These are phyloP conservation scores for Alternaria sp. DNA, from an alignment of 2,329 filamentous ascomycete genomes.

Conservation along the genomic window DNA sequence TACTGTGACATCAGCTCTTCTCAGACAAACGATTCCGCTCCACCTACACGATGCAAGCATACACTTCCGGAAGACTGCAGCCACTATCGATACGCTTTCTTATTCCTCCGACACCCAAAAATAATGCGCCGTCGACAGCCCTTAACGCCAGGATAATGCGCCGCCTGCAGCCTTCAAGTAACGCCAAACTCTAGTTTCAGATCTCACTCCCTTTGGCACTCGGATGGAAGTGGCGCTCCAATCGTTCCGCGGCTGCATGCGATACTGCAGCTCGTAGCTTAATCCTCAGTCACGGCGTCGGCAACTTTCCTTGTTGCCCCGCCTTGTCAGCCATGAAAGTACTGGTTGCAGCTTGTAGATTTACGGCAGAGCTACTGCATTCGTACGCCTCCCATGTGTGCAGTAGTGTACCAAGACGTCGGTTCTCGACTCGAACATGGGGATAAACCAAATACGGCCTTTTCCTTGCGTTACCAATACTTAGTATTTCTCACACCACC, in stretches of 20 bases:
- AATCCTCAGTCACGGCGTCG: not conserved
- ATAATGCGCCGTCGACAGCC: conserved; percentile 10
- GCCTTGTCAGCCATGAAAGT: conserved; percentile 13
- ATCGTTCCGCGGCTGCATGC: conserved; percentile 1
- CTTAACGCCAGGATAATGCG: conserved; percentile 10
- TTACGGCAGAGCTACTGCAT: conserved; percentile 15
- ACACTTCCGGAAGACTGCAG: conserved; percentile 15
- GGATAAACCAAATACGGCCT: not conserved
- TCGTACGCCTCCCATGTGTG: conserved; percentile 6
- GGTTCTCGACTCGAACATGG: conserved; percentile 3
- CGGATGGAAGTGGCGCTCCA: conserved; percentile 1
- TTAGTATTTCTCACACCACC: conserved; percentile 1
- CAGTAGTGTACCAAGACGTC: conserved; percentile 2
- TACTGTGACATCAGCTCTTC: conserved; percentile 2
- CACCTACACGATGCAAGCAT: conserved; percentile 5
- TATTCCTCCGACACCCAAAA: conserved; percentile 22
- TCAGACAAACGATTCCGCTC: not conserved
- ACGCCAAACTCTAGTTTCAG: conserved; percentile 1
- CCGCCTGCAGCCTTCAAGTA: conserved; percentile 1
- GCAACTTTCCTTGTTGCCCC: conserved; percentile 16
- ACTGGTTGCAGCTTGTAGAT: conserved; percentile 7
- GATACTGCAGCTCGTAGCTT: not conserved
- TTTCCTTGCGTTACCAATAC: conserved; percentile 6
- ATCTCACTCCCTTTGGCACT: conserved; percentile 1
- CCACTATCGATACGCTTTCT: conserved; percentile 30